Evolutionary conservation across 1,284 basidiomycete genomes (phyloP), one percentile per base, ranked within the genome.

Genomic region (Ceratobasidium sp.): DNA sequence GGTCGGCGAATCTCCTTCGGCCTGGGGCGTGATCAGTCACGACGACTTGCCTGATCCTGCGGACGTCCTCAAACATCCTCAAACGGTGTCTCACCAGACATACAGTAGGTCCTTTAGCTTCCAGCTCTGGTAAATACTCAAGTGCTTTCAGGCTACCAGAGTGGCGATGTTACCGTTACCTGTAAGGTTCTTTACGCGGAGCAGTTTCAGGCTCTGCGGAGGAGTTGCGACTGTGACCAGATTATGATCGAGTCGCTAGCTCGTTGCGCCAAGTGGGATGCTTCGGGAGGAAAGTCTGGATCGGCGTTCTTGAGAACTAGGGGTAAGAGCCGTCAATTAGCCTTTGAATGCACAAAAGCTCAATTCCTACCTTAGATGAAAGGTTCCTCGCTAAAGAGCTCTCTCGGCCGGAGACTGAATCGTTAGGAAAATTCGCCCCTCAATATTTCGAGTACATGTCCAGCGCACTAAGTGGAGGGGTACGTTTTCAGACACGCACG

Each of bases 311-410:
- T 99, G 82, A 99, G 99, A 87, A 98, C 96, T 12, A 89, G 92
- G 88, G 96, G 96, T 95, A 81, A 78, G 39, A 85, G 82, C 2
- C 9, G 55, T 76, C 9, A 60, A 18, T 23, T 13, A 60, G 40
- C 55, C 56, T 6, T 39, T 3, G 33, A 63, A 3, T 10, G 0
- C 26, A 56, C 6, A 0, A 26, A 55, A 33, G 28, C 42, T 55
- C 28, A 56, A 5, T 63, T 40, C 75, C 53, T 4, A 53, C 78
- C 69, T 55, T 82, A 95, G 98, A 99, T 84, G 97, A 99, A 84
- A 95, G 98, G 3, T 97, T 99, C 87, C 97, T 99, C 81, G 96
- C 98, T 66, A 99, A 99, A 84, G 97, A 98, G 83, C 91, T 99
- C 44, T 98, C 97, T 0, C 90, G 92, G 77, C 89, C 95, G 55